A percentile compares a stretch with the other conserved stretches of the same genome.
phyloP scores from a whole-genome alignment of 2,329 filamentous ascomycete genomes.

The Escovopsis sp. region DNA sequence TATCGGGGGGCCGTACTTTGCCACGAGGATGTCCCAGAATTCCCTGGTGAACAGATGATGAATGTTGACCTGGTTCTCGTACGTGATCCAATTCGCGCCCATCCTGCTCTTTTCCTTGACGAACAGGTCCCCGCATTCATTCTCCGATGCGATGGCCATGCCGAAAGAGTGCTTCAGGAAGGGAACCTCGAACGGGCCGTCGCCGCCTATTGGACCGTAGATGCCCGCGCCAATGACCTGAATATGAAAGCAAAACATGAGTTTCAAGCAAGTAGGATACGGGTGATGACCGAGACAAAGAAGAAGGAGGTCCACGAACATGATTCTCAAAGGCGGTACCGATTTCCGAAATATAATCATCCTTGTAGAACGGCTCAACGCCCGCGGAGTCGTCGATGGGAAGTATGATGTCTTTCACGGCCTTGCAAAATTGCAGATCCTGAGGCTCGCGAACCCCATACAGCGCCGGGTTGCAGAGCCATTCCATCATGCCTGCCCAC shows the following conservation, averaged over 20 bases:
- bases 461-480: conserved; percentile 7
- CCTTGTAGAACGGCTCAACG: conserved; percentile 11
- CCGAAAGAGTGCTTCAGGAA: conserved; percentile 6
- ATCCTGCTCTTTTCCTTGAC: no score
- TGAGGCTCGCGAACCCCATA: conserved; percentile 6
- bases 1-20: conserved; percentile 12
- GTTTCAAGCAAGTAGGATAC: no score
- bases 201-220: conserved; percentile 6
- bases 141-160: background rate
- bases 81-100: conserved; percentile 5
- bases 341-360: conserved; percentile 10
- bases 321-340: conserved; percentile 12
- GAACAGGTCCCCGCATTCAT: no score
- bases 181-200: conserved; percentile 1
- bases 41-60: conserved; percentile 9
- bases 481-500: conserved; percentile 3
- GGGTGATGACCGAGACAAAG: no score
- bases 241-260: no score
- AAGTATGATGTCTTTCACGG: conserved; percentile 4
- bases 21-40: conserved; percentile 13
- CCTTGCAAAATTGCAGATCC: conserved; percentile 5
- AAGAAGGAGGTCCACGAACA: conserved; percentile 2
- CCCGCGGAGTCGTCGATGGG: background rate
- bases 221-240: conserved; percentile 7
- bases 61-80: conserved; percentile 6